Base-by-base conservation (phyloP, 1,139 yeast genomes). In the Yamadazyma membranifaciens region DNA sequence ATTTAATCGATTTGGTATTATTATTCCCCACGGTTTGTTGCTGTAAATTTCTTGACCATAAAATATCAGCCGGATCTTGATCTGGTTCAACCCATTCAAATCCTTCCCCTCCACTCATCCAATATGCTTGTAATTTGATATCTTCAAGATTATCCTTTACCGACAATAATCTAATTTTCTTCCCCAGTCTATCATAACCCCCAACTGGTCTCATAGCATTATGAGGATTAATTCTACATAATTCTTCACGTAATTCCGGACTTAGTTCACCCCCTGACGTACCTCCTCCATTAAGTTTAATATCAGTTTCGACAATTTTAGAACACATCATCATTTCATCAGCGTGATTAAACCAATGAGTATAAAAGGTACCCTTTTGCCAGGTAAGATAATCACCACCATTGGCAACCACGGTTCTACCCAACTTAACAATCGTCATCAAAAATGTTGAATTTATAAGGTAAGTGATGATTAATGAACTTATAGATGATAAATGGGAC, bases 11-110 rank as follows among this genome's bases (percentile, higher is more conserved):
- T 45, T 55, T 56, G 10, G 43, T 42, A 29, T 43, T 50, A 9
- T 41, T 47, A 4, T 39, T 36, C 22, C 65, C 39, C 4, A 45
- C 38, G 31, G 60, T 53, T 37, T 55, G 59, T 34, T 45, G 44
- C 3, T 53, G 51, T 43, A 67, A 61, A 55, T 69, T 69, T 2
- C 55, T 42, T 36, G 69, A 64, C 87, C 87, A 82, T 26, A 75
- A 52, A 17, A 81, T 52, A 28, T 81, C 86, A 0, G 87, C 88
- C 0, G 91, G 91, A 55, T 84, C 92, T 55, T 81, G 83, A 55
- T 85, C 92, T 1, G 91, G 91, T 52, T 84, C 92, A 5, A 75
- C 81, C 87, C 91, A 86, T 46, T 79, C 83, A 54, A 82, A 84
- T 11, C 85, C 84, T 46, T 82, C 88, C 12, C 89, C 89, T 10